Evolutionary conservation across 331 rosid species (phyloP), one percentile per base, ranked within the genome.

Genomic region (Rosa hybrid): DNA sequence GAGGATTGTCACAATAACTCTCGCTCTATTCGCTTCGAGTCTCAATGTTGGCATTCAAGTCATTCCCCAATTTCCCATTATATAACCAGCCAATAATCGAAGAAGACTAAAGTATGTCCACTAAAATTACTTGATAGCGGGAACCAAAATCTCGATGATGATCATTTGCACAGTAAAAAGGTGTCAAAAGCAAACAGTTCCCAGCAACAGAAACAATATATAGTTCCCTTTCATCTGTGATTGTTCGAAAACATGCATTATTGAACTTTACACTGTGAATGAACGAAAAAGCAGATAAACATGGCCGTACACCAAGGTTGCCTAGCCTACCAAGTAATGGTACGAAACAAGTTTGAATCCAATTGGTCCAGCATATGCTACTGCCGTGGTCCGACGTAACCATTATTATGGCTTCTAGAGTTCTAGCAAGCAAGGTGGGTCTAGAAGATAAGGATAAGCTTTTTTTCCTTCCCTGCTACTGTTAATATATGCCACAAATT

Each of bases 311-410:
- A 18, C 7, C 6, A 5, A n/a, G 0, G 13, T 60, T 1, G 39
- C 68, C 25, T 25, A 11, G 46, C 18, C 27, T 39, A 41, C 49
- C 13, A 7, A 39, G 72, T 39, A 27, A 63, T 30, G 48, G 49
- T 8, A 67, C 6, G 21, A 1, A 8, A 7, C 23, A 18, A 8
- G 20, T 17, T 39, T 18, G 7, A 27, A 25, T 12, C 13, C 23
- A 23, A 56, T 68, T 44, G 53, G 82, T 83, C 68, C 77, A 74
- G 56, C 53, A 44, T 1, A n/a, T 44, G 11, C 30, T 46, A 14
- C 7, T 4, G 81, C 78, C 51, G 82, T 77, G 77, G 82, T 44
- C 84, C 60, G 45, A 54, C 50, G n/a, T 63, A 27, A 27, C 44
- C 81, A 38, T 41, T 25, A 1, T 34, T 27, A 2, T 30, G 8